Evolutionary conservation across 2,329 filamentous ascomycete species (phyloP).

Genomic region (Ophioceras dolichostomum): DNA sequence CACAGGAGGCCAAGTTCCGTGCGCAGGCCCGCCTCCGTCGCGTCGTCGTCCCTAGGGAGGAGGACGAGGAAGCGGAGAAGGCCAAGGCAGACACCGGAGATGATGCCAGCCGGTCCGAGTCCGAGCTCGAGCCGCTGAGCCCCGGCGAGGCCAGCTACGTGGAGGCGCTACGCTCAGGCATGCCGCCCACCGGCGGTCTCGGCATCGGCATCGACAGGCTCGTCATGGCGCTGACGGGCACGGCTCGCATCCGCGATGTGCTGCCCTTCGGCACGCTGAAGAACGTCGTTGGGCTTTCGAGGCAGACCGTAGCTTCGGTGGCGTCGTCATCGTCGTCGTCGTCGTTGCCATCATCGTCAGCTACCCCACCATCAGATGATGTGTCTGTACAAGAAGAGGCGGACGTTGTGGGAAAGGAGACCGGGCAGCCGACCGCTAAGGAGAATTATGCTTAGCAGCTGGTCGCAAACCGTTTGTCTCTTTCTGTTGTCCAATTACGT

Average conservation of each 20-base stretch:
- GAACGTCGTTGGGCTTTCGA: slow-evolving; percentile 45
- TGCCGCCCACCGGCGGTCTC: slow-evolving; percentile 96
- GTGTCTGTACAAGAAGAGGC: too few relatives aligned
- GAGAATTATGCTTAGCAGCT: too few relatives aligned
- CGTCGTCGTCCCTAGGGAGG: slow-evolving; percentile 8
- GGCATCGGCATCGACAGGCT: slow-evolving; percentile 86
- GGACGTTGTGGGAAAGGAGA: too few relatives aligned
- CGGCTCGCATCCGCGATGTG: slow-evolving; percentile 71
- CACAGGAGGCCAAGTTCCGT: slow-evolving; percentile 73
- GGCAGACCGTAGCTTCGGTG: too few relatives aligned
- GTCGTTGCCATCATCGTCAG: too few relatives aligned
- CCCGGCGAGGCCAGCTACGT: slow-evolving; percentile 70
- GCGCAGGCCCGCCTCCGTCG: slow-evolving; percentile 27
- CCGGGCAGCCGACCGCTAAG: too few relatives aligned
- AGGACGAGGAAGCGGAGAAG: slow-evolving; percentile 27
- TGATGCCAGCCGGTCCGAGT: slow-evolving; percentile 25
- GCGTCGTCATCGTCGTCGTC: too few relatives aligned
- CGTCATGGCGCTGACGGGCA: slow-evolving; percentile 79
- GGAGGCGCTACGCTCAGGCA: slow-evolving; percentile 70
- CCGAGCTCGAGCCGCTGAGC: slow-evolving; percentile 23
- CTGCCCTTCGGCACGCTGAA: slow-evolving; percentile 79
- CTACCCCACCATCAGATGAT: too few relatives aligned
- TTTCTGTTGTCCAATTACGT: too few relatives aligned
- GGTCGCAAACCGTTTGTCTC: too few relatives aligned
- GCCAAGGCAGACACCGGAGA: slow-evolving; percentile 24